These are phyloP conservation scores for Tuber indicum DNA, from an alignment of 495 filamentous ascomycete species.

Conservation along the genomic window DNA sequence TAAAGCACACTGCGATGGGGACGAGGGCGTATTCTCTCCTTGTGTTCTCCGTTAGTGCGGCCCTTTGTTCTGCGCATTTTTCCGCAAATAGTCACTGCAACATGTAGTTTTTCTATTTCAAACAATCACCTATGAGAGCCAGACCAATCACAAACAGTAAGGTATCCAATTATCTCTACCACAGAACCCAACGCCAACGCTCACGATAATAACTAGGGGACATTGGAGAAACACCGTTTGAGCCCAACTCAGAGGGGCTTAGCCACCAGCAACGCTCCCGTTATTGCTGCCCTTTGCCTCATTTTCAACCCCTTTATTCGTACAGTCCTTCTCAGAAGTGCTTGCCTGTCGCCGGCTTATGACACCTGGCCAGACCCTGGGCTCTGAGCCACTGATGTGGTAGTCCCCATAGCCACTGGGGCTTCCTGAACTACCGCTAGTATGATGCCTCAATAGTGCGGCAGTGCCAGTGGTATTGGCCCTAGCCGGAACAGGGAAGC, in stretches of 20 bases:
- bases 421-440: constrained; percentile 13
- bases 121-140: neutral
- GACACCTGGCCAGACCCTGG: constrained; percentile 66
- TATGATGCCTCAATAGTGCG: constrained; percentile 18
- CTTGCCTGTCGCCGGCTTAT: constrained; percentile 51
- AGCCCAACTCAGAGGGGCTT: neutral
- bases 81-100: neutral
- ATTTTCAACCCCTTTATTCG: neutral
- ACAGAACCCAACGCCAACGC: neutral
- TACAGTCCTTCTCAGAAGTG: constrained; percentile 41
- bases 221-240: neutral
- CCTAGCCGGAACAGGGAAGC: constrained; percentile 11
- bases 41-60: neutral
- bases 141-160: neutral
- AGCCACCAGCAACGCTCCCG: constrained; percentile 24
- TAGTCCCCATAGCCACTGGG: constrained; percentile 40
- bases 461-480: constrained; percentile 27
- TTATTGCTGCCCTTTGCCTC: constrained; percentile 16
- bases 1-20: neutral
- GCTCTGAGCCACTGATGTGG: constrained; percentile 54
- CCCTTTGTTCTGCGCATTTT: neutral
- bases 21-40: neutral
- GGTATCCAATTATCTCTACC: neutral
- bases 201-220: neutral
- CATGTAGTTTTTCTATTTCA: neutral